A percentile compares a stretch with the other conserved stretches of the same genome.
These are phyloP conservation scores for Phaffomyces antillensis DNA, from an alignment of 805 yeast genomes.

Conservation along the genomic window DNA sequence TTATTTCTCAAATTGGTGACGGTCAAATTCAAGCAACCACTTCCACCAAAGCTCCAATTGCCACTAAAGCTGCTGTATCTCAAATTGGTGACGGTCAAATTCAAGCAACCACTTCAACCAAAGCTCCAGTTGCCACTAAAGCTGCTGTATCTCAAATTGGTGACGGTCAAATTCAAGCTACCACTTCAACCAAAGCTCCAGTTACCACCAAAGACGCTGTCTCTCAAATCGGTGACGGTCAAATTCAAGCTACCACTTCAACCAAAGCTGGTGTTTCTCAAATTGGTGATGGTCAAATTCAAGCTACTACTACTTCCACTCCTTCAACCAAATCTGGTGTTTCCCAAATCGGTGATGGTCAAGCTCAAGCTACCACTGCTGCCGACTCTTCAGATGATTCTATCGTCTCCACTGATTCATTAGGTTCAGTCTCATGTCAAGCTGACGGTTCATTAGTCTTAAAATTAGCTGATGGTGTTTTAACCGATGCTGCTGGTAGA, in stretches of 20 bases:
- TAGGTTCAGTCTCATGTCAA: constrained; percentile 1
- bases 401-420: neutral
- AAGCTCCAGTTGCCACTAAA: constrained; percentile 23
- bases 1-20: constrained; percentile 19
- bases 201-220: constrained; percentile 28
- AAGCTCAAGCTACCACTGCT: constrained; percentile 1
- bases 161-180: constrained; percentile 8
- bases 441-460: constrained; percentile 4
- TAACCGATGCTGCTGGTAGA: constrained; percentile 10
- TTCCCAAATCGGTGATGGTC: constrained; percentile 5
- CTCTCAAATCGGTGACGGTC: constrained; percentile 4
- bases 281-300: constrained; percentile 4
- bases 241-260: constrained; percentile 3
- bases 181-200: constrained; percentile 37
- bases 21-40: constrained; percentile 5
- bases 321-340: neutral
- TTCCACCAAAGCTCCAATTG: neutral
- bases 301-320: constrained; percentile 3
- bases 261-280: constrained; percentile 1
- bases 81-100: constrained; percentile 27
- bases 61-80: constrained; percentile 2
- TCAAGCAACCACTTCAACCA: constrained; percentile 22
- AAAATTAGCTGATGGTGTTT: constrained; percentile 4
- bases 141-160: constrained; percentile 17
- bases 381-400: neutral